Base-by-base conservation (phyloP, 345 rosid genomes). In the Heritiera littoralis region DNA sequence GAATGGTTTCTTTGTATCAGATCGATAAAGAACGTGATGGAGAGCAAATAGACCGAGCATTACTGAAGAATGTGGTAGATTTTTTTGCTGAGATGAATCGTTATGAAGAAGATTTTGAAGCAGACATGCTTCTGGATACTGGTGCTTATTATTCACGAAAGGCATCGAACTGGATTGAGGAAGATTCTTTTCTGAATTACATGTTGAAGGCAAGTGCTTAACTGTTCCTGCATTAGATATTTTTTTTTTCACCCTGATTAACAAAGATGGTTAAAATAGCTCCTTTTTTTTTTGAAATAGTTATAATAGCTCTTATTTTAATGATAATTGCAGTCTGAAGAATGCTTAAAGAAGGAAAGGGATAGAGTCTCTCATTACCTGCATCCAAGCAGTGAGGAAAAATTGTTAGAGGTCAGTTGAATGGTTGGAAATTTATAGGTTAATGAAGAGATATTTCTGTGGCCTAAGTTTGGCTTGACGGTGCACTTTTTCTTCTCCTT, bases 1-100 rank as follows among this genome's bases (percentile, higher is more conserved):
- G 14, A 32, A 64, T 32, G 28, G 45, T 77, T 56, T 15, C 15
- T 46, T 74, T 52, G 23, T 79, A 82, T 4, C 86, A 95, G 99
- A 86, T 96, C 83, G 92, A 90, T 77, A 90, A 88, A 84, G 99
- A 96, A 79, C 90, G 98, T 0, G 98, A 94, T 66, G 98, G 97
- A 43, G 95, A 94, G 83, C 92, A 87, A 82, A 92, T 96, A 78
- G 98, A 96, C 79, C 86, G 92, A 78, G 87, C 95, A 1, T 74
- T 93, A 20, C 75, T 93, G 87, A 95, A 92, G 87, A 95, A 93
- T 52, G 91, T 92, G 1, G 74, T 94, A 59, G 97, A 85, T 63
- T 89, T 96, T 41, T 96, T 85, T 84, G 92, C 90, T 32, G 97
- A 92, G 86, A 90, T 92, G 94, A 89, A 87, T 56, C 72, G 75